Evolutionary conservation across 192 early-diverging fungal genomes (phyloP), one percentile per base, ranked within the genome.

Genomic region (Podila verticillata): DNA sequence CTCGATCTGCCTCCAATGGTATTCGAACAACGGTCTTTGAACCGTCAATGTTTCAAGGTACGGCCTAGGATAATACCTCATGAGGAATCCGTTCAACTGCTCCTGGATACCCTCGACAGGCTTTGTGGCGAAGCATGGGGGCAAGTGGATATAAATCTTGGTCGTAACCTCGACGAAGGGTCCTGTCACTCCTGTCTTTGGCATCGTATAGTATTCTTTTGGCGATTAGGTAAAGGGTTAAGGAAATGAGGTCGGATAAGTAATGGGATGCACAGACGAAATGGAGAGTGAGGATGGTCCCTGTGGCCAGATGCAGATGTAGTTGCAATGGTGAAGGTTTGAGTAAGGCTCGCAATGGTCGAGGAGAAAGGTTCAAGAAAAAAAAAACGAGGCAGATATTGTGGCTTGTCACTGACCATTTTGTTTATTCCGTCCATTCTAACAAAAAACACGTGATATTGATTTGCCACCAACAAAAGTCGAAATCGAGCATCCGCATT

Each of bases 51-150:
- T 32, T 69, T 66, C 8, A 83, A 67, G 49, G 20, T 47, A 48
- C 30, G 31, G 12, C 19, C 47, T 15, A 51, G 10, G 2, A 54
- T 31, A 66, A 57, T 73, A 93, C 92, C 88, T 90, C 90, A 92
- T 92, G 19, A 93, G 82, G 80, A 92, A 91, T 7, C 85, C 84
- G 67, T 90, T 87, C 24, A 94, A 73, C 57, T 90, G 87, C 54
- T 91, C 88, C 15, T 89, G 80, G 30, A 92, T 84, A 39, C 93
- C 93, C 30, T 88, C 82, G 17, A 78, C 65, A 28, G 78, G 81
- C 49, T 89, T 87, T 47, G 82, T 87, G 63, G 84, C 82, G 66
- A 87, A 92, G 61, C 81, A 82, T n/a, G 93, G 93, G 8, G 93
- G 84, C 68, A 94, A 84, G 60, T 91, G 89, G 63, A 94, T 70